phyloP scores from a whole-genome alignment of 78 protist genomes.

The Bodo saltans region DNA sequence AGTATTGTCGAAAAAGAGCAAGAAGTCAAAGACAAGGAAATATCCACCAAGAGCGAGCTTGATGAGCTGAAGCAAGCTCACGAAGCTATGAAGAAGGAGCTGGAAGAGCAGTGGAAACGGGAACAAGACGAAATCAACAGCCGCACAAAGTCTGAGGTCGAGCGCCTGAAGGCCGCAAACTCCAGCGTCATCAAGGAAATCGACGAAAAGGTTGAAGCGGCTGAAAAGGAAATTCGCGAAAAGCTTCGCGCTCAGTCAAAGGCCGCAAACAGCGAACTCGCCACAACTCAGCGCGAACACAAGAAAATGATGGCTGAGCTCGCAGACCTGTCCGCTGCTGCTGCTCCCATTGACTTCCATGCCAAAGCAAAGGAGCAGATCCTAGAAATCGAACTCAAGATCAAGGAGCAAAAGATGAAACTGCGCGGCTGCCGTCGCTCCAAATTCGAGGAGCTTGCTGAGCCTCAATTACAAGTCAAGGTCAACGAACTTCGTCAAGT shows the following conservation, averaged over 20 bases:
- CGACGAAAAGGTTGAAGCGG: not conserved
- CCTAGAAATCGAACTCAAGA: not conserved
- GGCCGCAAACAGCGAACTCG: not conserved
- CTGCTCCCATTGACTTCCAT: too few species aligned
- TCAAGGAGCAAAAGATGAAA: not conserved
- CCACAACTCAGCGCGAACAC: not conserved
- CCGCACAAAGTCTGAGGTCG: not conserved
- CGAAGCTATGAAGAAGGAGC: not conserved
- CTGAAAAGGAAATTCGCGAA: not conserved
- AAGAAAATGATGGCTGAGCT: not conserved
- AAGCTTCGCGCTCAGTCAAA: not conserved
- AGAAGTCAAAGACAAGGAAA: not conserved
- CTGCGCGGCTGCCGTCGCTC: not conserved
- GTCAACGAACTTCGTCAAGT: too few species aligned
- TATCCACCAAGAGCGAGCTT: not conserved
- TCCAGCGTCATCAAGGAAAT: not conserved
- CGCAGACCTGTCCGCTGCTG: not conserved
- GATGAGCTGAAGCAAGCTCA: not conserved
- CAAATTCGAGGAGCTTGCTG: too few species aligned
- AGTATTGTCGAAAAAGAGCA: not conserved
- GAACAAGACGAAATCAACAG: not conserved
- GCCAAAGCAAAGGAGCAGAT: too few species aligned
- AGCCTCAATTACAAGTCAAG: too few species aligned
- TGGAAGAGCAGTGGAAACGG: not conserved
- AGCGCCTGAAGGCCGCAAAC: not conserved